A percentile compares a stretch with the other conserved stretches of the same genome.
Conservation (phyloP, 371 early-diverging fungal genomes). For the Mortierella polycephala region DNA sequence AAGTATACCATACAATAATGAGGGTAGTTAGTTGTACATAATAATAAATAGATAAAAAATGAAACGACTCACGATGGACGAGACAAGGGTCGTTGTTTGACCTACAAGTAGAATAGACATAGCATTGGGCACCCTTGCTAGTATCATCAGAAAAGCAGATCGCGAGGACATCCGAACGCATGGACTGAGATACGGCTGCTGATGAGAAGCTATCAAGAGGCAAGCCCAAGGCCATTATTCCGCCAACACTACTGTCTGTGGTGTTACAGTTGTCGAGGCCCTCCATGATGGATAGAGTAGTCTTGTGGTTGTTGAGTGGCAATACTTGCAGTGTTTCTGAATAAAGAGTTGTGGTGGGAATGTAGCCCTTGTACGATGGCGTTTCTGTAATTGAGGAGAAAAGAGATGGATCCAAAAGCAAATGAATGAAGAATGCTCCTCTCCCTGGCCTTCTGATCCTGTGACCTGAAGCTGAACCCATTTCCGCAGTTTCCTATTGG, state of each 20-base stretch:
- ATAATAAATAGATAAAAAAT: background rate
- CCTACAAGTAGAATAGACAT: conserved; percentile 55
- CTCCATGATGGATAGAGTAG: conserved; percentile 37
- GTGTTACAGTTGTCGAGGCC: conserved; percentile 49
- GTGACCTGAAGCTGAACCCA: no score
- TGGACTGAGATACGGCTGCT: conserved; percentile 18
- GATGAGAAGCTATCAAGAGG: conserved; percentile 50
- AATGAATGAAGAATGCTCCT: no score
- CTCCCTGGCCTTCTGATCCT: no score
- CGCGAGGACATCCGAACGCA: conserved; percentile 40
- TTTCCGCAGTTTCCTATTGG: no score
- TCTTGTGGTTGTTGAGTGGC: no score
- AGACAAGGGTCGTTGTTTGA: background rate
- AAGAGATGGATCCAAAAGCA: no score
- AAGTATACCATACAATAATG: background rate
- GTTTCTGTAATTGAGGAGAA: no score
- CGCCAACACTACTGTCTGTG: conserved; percentile 41
- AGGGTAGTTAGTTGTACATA: background rate
- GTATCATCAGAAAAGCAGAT: conserved; percentile 47
- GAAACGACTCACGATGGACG: background rate
- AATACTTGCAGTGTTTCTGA: no score
- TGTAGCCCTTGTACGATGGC: no score
- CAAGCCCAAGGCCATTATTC: conserved; percentile 20
- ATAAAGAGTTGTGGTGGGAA: no score
- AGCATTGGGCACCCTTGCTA: conserved; percentile 39